These are phyloP conservation scores for Cladophialophora immunda DNA, from an alignment of 2,329 filamentous ascomycete genomes.

Conservation along the genomic window DNA sequence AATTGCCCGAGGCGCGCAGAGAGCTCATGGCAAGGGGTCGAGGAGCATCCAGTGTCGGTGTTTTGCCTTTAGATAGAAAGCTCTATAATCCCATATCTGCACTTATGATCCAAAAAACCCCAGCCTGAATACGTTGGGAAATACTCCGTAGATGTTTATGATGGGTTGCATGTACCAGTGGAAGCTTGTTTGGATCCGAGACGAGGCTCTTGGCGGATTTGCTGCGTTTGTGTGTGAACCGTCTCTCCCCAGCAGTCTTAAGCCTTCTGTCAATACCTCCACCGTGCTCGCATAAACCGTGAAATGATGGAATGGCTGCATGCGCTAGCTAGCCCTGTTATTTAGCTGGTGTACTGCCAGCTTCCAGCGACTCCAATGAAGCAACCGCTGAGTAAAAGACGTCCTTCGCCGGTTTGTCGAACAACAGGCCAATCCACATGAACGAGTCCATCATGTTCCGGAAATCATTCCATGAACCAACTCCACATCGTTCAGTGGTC, in stretches of 20 bases:
- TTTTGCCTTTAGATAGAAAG: neutral
- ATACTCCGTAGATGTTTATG: neutral
- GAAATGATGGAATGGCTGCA: neutral
- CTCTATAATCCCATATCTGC: neutral
- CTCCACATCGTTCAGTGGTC: constrained; percentile 16
- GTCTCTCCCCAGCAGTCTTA: neutral
- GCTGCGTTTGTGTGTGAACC: neutral
- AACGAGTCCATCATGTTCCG: constrained; percentile 41
- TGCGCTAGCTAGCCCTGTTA: neutral
- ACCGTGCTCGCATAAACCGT: neutral
- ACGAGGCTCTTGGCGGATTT: neutral
- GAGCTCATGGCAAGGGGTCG: constrained; percentile 1
- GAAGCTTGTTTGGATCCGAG: neutral
- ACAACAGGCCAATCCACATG: constrained; percentile 46
- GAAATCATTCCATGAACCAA: constrained; percentile 34
- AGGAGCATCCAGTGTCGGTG: neutral
- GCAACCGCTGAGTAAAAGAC: constrained; percentile 30
- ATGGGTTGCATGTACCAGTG: neutral
- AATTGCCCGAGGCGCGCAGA: neutral
- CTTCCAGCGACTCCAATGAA: neutral
- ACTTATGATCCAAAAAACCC: neutral
- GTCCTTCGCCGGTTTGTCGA: constrained; percentile 44
- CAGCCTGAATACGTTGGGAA: neutral
- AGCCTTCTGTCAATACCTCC: neutral
- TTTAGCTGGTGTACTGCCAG: neutral